Base-by-base conservation (phyloP, 352 stramenopile genomes). In the Phytophthora fragariaefolia region DNA sequence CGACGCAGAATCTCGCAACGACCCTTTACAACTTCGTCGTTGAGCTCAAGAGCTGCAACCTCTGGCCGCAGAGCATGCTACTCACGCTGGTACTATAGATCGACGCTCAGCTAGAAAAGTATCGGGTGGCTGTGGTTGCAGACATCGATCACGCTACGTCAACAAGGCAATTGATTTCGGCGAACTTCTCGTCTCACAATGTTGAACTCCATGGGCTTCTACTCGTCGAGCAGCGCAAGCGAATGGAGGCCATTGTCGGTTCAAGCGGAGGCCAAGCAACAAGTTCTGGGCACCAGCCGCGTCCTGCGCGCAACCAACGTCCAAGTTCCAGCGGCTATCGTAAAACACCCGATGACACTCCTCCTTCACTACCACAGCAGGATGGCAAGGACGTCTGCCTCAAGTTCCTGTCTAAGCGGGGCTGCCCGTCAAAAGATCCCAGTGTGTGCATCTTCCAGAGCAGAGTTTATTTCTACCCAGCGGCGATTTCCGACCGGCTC, bases 11-110 rank as follows among this genome's bases (percentile, higher is more conserved):
- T 23, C 36, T 45, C 36, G 36, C 36, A 9, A 45, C 17, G 15
- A 45, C 17, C 20, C 36, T 45, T n/a, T 45, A 45, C 36, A 45
- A 45, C 17, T 45, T 45, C 17, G 9, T 45, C 36, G 15, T 15
- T 45, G 36, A 15, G 2, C 36, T 45, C 15, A 22, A 45, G 6
- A 45, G 36, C 22, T n/a, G 36, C 20, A 45, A 45, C 5, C 5
- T 45, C 5, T 45, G 36, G 36, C 36, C 36, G 3, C 36, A 45
- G 15, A n/a, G 22, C 36, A 45, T 45, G 36, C 36, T 45, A 23
- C 36, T 45, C 36, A 45, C 36, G 36, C 36, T 45, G 12, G 17
- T 45, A 20, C 36, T 45, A n/a, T 45, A n/a, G 36, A 45, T 45
- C 17, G 36, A 45, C 36, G 20, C 36, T 7, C 36, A 45, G 22